phyloP scores from a whole-genome alignment of 371 early-diverging fungal genomes.

The Smittium culicis region DNA sequence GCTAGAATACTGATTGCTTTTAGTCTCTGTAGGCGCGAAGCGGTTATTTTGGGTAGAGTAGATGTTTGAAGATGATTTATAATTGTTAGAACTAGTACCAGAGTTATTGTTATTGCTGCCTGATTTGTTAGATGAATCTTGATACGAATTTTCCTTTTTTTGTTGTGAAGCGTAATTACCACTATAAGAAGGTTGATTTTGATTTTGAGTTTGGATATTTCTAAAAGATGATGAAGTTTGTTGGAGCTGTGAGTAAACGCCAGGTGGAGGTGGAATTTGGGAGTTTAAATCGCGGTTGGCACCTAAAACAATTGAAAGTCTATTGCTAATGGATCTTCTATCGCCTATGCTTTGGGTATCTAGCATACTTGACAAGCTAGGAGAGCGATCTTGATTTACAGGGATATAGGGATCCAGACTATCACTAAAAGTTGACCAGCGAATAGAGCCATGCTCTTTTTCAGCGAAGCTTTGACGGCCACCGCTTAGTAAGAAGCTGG shows the following conservation, averaged over 20 bases:
- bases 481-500: conserved; percentile 22
- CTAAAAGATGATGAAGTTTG: neutral
- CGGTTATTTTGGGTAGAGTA: neutral
- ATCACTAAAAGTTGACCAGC: conserved; percentile 30
- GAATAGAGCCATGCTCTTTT: conserved; percentile 29
- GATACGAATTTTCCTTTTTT: neutral
- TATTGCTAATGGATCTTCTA: conserved; percentile 26
- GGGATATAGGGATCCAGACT: conserved; percentile 26
- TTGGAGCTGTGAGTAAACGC: neutral
- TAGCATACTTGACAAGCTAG: conserved; percentile 22
- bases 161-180: neutral
- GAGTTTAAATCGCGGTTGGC: conserved; percentile 10
- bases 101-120: neutral
- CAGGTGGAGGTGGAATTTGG: neutral
- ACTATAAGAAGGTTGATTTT: neutral
- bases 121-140: neutral
- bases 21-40: neutral
- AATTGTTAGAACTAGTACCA: neutral
- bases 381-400: conserved; percentile 20
- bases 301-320: conserved; percentile 24
- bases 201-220: neutral
- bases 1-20: neutral
- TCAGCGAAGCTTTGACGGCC: conserved; percentile 24
- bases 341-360: conserved; percentile 25
- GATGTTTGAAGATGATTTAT: neutral